Base-by-base conservation (phyloP, 2,329 filamentous ascomycete species). In the Akanthomyces lecanii region DNA sequence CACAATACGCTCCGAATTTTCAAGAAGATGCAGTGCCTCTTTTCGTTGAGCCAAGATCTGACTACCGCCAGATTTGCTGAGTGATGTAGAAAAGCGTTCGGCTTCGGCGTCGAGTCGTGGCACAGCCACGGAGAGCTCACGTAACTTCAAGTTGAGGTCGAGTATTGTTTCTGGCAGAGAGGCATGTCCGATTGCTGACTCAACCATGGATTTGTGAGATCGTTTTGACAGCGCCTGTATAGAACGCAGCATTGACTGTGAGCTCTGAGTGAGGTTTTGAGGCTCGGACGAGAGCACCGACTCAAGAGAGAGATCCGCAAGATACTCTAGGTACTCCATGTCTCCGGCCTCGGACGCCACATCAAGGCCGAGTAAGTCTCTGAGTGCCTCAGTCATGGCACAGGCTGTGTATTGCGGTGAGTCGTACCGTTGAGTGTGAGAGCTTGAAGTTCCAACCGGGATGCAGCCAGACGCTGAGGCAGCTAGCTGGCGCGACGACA, bases 201-300 rank as follows among this genome's bases (percentile, higher is more conserved):
- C 82, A 69, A 97, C 92, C 67, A 98, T 88, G 21, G 88, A 83
- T 72, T 89, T 91, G 75, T 97, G 89, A 0, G 93, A 97, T 68
- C 91, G 90, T 69, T 96, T 96, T 8, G 93, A 94, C 56, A 98
- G 85, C 0, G 87, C 85, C 73, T 99, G 95, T 1, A 98, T 83
- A 0, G 92, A 91, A 47, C 96, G 85, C 16, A 94, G 83, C 47
- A 90, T 84, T 0, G 91, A 90, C 66, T 97, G 92, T 4, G 90
- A 89, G 62, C 87, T 83, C 70, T 97, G 91, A 0, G 89, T 81
- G n/a, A 98, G 84, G 0, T 86, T 87, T 65, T 92, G 87, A 0
- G 89, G 88, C 75, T 99, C 95, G 7, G 84, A 87, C 28, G 85
- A 85, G 57, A 85, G 85, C 61, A 98, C 82, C 42, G 89, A 85